Base-by-base conservation (phyloP, 768 basidiomycete species). In the Suillus bovinus region DNA sequence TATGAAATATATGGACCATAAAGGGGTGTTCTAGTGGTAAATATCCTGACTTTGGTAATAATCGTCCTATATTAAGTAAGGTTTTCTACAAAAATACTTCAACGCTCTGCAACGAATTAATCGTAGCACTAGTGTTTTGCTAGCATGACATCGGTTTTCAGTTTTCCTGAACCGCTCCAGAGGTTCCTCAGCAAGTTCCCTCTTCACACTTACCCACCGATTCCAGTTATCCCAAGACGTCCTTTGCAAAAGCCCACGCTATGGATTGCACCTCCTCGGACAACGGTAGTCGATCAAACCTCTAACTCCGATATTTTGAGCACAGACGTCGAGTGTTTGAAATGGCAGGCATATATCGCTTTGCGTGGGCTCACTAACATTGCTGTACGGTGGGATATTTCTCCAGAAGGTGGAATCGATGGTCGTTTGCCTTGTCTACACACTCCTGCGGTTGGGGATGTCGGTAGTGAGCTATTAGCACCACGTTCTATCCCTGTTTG, bases 321-420 rank as follows among this genome's bases (percentile, higher is more conserved):
- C 74, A 73, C 80, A 59, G 92, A 94, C 75, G 87, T 93, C 67
- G 91, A 93, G 67, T 94, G 92, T 72, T 83, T 94, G 70, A 93
- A 92, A 76, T 94, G 92, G 92, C 93, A 94, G 73, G 90, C 93
- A 0, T 93, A 89, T 67, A 29, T 84, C 89, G 54, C 86, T 7
- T 76, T 85, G 9, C 78, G 89, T 61, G 86, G 84, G 9, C 69
- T 90, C 63, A 70, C 68, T 22, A 64, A 72, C 67, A 74, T 91
- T 60, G 75, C 73, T 24, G 72, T 93, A 16, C 84, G 90, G 49
- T 89, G 84, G 77, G 89, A 93, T 73, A 78, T 94, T 33, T 71
- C 82, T 17, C 79, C 84, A 27, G 86, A 90, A 58, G 93, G 93
- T 38, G 88, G 85, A 6, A 74, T 91, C 42, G 89, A 85, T 61